Conservation (phyloP, 176 grass and related monocot genomes). For the Oryza glaberrima region DNA sequence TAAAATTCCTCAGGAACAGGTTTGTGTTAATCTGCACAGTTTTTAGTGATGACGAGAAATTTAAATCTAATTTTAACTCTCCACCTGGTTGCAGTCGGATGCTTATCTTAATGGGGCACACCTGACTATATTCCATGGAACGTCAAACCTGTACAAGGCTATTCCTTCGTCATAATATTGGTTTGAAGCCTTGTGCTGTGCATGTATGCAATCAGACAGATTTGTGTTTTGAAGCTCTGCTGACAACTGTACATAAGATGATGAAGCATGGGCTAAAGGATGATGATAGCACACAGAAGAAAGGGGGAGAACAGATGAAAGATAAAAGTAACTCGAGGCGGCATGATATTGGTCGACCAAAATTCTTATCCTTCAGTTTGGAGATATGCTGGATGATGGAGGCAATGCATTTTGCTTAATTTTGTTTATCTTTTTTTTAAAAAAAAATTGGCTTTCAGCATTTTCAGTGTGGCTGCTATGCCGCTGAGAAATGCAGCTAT, state of each 20-base stretch:
- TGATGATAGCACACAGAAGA: slow-evolving; percentile 20
- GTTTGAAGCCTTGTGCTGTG: not conserved
- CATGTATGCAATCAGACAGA: not conserved
- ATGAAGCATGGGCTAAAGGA: slow-evolving; percentile 40
- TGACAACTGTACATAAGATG: slow-evolving; percentile 50
- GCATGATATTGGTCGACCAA: not conserved
- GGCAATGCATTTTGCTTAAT: not conserved
- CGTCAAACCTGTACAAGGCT: slow-evolving; percentile 72
- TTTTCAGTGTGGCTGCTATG: slow-evolving; percentile 30
- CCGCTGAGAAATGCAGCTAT: not conserved
- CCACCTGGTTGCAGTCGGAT: slow-evolving; percentile 58
- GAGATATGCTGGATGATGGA: not conserved
- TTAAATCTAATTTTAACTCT: not conserved
- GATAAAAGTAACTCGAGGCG: not conserved
- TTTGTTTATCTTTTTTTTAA: not conserved
- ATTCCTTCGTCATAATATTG: slow-evolving; percentile 48
- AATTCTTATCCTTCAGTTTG: not conserved
- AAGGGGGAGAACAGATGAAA: not conserved
- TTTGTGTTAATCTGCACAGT: slow-evolving; percentile 22
- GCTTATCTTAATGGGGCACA: slow-evolving; percentile 72
- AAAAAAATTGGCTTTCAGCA: not conserved
- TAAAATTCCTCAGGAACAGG: slow-evolving; percentile 73
- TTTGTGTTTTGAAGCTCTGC: slow-evolving; percentile 31
- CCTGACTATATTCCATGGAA: slow-evolving; percentile 79
- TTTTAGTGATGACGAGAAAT: slow-evolving; percentile 3